These are phyloP conservation scores for Vigna reflexopilosa DNA, from an alignment of 306 rosid genomes.

Conservation along the genomic window DNA sequence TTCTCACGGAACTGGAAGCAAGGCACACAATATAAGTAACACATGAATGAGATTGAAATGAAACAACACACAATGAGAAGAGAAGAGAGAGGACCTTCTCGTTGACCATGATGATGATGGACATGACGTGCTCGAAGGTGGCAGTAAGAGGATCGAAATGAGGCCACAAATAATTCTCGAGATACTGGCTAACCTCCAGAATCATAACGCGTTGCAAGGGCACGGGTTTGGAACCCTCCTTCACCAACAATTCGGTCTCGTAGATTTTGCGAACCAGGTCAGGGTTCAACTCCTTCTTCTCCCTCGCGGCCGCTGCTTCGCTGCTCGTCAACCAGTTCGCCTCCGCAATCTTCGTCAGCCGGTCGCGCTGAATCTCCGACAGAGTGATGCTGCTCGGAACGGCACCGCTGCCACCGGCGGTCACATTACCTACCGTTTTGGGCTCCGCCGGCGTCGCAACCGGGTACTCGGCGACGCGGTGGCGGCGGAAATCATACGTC, in stretches of 20 bases:
- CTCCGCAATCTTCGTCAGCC: conserved; percentile 84
- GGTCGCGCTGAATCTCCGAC: conserved; percentile 89
- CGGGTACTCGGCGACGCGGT: conserved; percentile 94
- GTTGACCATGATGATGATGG: conserved; percentile 90
- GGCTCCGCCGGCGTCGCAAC: conserved; percentile 50
- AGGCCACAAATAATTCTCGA: conserved; percentile 90
- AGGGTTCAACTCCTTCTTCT: conserved; percentile 61
- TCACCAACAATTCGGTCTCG: conserved; percentile 69
- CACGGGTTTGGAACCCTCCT: conserved; percentile 78
- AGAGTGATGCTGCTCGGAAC: conserved; percentile 75
- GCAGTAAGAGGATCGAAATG: conserved; percentile 74
- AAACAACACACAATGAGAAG: neutral
- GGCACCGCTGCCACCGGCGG: conserved; percentile 51
- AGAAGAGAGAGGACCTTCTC: conserved; percentile 69
- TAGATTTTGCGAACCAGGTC: conserved; percentile 80
- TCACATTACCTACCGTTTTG: conserved; percentile 50
- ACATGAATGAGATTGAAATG: neutral
- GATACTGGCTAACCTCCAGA: conserved; percentile 91
- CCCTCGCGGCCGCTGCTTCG: conserved; percentile 38
- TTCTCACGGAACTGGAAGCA: conserved; percentile 90
- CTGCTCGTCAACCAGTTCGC: conserved; percentile 72
- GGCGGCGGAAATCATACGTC: conserved; percentile 84
- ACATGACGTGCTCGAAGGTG: conserved; percentile 91
- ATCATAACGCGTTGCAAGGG: conserved; percentile 95
- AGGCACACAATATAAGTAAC: neutral